A percentile compares a stretch with the other conserved stretches of the same genome.
These are phyloP conservation scores for Naegleria lovaniensis DNA, from an alignment of 208 protist species.

Conservation along the genomic window DNA sequence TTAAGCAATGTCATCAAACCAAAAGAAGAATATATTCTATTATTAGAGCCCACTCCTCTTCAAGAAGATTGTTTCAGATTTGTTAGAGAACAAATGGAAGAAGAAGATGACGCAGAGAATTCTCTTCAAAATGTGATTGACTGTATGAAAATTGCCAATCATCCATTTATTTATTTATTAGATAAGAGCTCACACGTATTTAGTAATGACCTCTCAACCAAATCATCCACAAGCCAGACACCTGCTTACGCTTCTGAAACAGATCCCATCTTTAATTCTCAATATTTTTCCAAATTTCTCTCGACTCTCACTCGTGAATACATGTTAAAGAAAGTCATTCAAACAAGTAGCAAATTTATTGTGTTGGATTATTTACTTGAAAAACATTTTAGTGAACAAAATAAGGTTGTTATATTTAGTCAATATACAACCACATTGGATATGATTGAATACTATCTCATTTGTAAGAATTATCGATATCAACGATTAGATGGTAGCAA, in stretches of 20 bases:
- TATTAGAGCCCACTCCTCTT: not conserved
- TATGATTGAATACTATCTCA: conserved; percentile 32
- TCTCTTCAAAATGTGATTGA: not conserved
- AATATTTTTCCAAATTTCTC: not conserved
- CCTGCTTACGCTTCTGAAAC: too few species aligned
- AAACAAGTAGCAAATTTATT: conserved; percentile 13
- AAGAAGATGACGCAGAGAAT: not conserved
- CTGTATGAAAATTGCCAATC: not conserved
- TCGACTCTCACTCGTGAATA: not conserved
- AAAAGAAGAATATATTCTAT: not conserved
- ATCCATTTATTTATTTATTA: not conserved
- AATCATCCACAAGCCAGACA: too few species aligned
- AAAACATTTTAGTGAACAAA: not conserved
- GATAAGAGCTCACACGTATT: not conserved
- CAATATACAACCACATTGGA: conserved; percentile 34
- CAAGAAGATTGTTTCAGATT: not conserved
- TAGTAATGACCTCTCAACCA: too few species aligned
- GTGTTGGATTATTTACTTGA: conserved; percentile 36
- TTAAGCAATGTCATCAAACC: not conserved
- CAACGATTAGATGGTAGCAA: conserved; percentile 42
- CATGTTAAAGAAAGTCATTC: not conserved
- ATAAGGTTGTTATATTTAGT: conserved; percentile 36
- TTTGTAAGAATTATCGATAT: conserved; percentile 31
- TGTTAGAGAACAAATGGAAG: not conserved
- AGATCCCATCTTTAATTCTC: not conserved